These are phyloP conservation scores for Trichophyton benhamiae DNA, from an alignment of 2,329 filamentous ascomycete genomes.

Conservation along the genomic window DNA sequence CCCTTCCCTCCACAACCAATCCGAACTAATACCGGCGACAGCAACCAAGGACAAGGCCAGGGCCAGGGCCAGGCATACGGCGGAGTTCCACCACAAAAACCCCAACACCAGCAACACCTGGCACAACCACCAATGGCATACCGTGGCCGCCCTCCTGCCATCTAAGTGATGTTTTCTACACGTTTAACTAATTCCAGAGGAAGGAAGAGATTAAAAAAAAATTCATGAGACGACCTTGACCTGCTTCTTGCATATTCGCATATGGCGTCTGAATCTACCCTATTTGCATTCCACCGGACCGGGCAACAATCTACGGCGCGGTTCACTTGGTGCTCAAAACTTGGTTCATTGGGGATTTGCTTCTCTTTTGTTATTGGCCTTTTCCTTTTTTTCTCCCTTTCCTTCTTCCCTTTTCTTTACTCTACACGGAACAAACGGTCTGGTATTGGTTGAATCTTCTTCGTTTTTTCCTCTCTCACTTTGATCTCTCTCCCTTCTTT, in stretches of 20 bases:
- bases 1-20: slow-evolving; percentile 11
- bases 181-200: not conserved
- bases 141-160: slow-evolving; percentile 21
- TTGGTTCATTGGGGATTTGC: not conserved
- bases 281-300: slow-evolving; percentile 1
- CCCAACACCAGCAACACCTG: slow-evolving; percentile 12
- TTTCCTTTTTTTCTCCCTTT: too few relatives aligned
- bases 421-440: slow-evolving; percentile 1
- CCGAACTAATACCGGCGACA: slow-evolving; percentile 19
- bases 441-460: not conserved
- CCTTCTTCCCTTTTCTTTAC: too few relatives aligned
- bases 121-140: slow-evolving; percentile 24
- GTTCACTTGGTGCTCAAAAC: slow-evolving; percentile 3
- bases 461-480: not conserved
- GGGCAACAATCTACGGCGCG: not conserved
- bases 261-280: slow-evolving; percentile 43
- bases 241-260: slow-evolving; percentile 88
- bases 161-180: slow-evolving; percentile 1
- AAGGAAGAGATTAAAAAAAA: not conserved
- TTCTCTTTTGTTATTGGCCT: not conserved
- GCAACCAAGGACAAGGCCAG: slow-evolving; percentile 21
- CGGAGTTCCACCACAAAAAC: slow-evolving; percentile 18
- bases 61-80: slow-evolving; percentile 8
- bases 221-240: slow-evolving; percentile 61
- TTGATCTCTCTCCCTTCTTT: not conserved